Evolutionary conservation across 192 early-diverging fungal species (phyloP).

Genomic region (Ambispora gerdemannii): DNA sequence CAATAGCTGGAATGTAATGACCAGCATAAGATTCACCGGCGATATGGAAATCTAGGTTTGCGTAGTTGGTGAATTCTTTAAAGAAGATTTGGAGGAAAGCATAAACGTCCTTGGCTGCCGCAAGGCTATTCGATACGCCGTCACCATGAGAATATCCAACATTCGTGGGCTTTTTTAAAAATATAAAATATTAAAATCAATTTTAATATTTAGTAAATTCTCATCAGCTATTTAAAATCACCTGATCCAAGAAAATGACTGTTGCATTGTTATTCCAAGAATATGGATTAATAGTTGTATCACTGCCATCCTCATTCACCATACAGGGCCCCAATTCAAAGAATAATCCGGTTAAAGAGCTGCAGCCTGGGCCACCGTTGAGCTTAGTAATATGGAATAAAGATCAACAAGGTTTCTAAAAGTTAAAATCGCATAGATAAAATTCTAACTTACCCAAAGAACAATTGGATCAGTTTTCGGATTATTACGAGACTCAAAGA

Average conservation of each 20-base stretch:
- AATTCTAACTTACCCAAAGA: constrained; percentile 55
- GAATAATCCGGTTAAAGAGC: constrained; percentile 71
- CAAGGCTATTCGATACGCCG: constrained; percentile 65
- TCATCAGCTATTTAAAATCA: constrained; percentile 11
- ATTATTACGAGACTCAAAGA: constrained; percentile 87
- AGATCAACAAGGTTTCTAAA: background rate
- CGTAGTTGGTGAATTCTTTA: constrained; percentile 79
- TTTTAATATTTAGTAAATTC: background rate
- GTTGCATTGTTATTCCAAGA: constrained; percentile 94
- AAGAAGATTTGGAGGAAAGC: constrained; percentile 93
- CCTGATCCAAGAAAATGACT: constrained; percentile 79
- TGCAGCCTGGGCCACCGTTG: constrained; percentile 85
- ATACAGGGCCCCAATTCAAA: constrained; percentile 89
- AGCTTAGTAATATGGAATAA: constrained; percentile 35
- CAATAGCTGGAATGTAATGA: constrained; percentile 93
- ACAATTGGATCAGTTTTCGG: constrained; percentile 72
- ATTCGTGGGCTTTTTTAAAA: constrained; percentile 66
- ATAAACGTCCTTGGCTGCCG: constrained; percentile 85
- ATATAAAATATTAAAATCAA: constrained; percentile 17
- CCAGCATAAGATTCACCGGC: constrained; percentile 88
- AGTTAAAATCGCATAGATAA: background rate
- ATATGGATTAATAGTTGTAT: constrained; percentile 63
- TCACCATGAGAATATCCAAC: constrained; percentile 89
- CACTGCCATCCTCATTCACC: constrained; percentile 71
- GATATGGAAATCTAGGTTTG: constrained; percentile 74